Percentiles rank a stretch among this genome's conserved stretches.
Conservation (phyloP, 495 filamentous ascomycete species). For the Cenococcum geophilum region DNA sequence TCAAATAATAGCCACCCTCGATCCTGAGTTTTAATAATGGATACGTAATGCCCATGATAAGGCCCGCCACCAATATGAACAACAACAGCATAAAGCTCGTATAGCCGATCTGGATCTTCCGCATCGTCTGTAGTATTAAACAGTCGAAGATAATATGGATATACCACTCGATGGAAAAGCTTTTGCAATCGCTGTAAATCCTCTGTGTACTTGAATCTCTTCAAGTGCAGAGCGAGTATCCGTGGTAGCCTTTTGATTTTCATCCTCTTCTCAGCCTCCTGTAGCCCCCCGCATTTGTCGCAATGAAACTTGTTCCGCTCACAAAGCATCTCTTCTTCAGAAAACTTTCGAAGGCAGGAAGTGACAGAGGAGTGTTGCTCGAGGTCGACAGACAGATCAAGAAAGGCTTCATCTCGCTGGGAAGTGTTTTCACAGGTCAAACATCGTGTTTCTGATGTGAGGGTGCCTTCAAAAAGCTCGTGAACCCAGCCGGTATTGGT, state of each 20-base stretch:
- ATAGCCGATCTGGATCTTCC: slow-evolving; percentile 87
- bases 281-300: slow-evolving; percentile 90
- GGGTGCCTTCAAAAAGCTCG: slow-evolving; percentile 88
- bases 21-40: slow-evolving; percentile 95
- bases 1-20: slow-evolving; percentile 94
- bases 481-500: slow-evolving; percentile 72
- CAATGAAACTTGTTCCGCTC: slow-evolving; percentile 98
- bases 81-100: slow-evolving; percentile 97
- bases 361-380: slow-evolving; percentile 96
- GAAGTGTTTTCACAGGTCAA: slow-evolving; percentile 94
- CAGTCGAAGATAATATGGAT: slow-evolving; percentile 89
- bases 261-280: slow-evolving; percentile 98
- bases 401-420: slow-evolving; percentile 87
- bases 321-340: slow-evolving; percentile 96
- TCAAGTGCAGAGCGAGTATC: slow-evolving; percentile 86
- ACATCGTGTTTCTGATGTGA: slow-evolving; percentile 95
- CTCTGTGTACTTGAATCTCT: slow-evolving; percentile 97
- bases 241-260: slow-evolving; percentile 94
- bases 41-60: slow-evolving; percentile 95
- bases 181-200: slow-evolving; percentile 90
- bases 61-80: slow-evolving; percentile 98
- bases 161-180: slow-evolving; percentile 93
- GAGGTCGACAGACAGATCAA: slow-evolving; percentile 93
- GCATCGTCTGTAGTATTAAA: slow-evolving; percentile 99
- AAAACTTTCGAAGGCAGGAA: slow-evolving; percentile 90